Conservation (phyloP, 2,329 filamentous ascomycete species). For the Curvularia verruculosa region DNA sequence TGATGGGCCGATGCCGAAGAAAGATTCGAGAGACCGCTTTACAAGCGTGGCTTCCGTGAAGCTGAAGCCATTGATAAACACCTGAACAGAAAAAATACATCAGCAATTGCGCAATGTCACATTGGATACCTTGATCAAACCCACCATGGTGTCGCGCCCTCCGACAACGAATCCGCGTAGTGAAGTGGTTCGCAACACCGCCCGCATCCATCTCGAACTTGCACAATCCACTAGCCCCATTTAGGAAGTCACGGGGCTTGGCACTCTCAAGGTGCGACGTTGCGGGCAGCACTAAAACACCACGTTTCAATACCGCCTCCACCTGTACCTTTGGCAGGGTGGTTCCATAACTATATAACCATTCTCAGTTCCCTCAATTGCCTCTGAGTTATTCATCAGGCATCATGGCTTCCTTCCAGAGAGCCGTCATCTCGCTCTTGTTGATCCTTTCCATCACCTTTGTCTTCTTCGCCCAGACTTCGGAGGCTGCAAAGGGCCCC, state of each 20-base stretch:
- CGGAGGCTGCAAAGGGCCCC: constrained; percentile 67
- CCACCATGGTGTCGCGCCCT: constrained; percentile 36
- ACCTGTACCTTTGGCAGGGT: constrained; percentile 22
- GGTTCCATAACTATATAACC: constrained; percentile 34
- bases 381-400: constrained; percentile 17
- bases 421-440: constrained; percentile 72
- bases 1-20: constrained; percentile 46
- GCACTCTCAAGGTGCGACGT: constrained; percentile 17
- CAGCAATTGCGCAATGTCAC: constrained; percentile 18
- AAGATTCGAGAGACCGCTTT: constrained; percentile 71
- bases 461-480: constrained; percentile 44
- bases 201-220: constrained; percentile 11
- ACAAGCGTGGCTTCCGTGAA: constrained; percentile 85
- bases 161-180: constrained; percentile 24
- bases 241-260: constrained; percentile 6
- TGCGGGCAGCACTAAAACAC: constrained; percentile 32
- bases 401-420: constrained; percentile 77
- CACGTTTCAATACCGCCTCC: constrained; percentile 40
- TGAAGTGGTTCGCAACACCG: constrained; percentile 20
- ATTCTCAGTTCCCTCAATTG: constrained; percentile 25
- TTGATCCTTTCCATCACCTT: constrained; percentile 72
- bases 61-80: constrained; percentile 85
- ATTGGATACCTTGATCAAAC: constrained; percentile 6
- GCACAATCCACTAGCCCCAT: constrained; percentile 12
- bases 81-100: constrained; percentile 61